Conservation (phyloP, 176 grass and related monocot genomes). For the Oryza australiensis region DNA sequence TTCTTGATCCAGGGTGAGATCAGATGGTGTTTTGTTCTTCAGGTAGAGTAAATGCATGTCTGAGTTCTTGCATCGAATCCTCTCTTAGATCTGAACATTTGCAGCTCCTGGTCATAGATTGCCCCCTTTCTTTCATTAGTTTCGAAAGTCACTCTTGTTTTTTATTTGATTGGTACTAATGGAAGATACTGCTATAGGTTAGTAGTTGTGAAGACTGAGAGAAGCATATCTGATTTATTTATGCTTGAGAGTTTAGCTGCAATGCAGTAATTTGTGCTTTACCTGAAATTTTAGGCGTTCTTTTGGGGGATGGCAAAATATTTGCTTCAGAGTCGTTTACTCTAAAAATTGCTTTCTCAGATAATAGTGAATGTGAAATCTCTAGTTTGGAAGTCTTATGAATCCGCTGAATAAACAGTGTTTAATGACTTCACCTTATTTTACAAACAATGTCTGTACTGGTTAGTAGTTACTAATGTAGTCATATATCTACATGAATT, state of each 20-base stretch:
- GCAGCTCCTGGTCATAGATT: neutral
- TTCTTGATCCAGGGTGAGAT: no score
- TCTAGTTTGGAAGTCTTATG: neutral
- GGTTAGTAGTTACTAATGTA: no score
- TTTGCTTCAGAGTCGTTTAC: neutral
- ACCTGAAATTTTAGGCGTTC: neutral
- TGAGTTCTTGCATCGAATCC: neutral
- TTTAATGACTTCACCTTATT: neutral
- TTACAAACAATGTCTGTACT: neutral
- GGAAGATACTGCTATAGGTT: neutral
- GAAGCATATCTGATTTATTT: neutral
- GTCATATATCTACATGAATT: neutral
- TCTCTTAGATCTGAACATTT: neutral
- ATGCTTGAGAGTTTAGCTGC: neutral
- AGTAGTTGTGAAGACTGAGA: neutral
- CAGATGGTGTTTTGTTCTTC: neutral
- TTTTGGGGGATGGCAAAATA: neutral
- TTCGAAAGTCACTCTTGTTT: neutral
- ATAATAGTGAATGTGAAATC: neutral
- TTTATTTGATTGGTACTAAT: neutral
- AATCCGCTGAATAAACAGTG: neutral
- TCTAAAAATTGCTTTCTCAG: neutral
- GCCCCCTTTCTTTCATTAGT: neutral
- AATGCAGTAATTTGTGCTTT: neutral
- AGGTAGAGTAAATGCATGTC: neutral